Conservation (phyloP, 495 filamentous ascomycete genomes). For the Corynascus novoguineensis region DNA sequence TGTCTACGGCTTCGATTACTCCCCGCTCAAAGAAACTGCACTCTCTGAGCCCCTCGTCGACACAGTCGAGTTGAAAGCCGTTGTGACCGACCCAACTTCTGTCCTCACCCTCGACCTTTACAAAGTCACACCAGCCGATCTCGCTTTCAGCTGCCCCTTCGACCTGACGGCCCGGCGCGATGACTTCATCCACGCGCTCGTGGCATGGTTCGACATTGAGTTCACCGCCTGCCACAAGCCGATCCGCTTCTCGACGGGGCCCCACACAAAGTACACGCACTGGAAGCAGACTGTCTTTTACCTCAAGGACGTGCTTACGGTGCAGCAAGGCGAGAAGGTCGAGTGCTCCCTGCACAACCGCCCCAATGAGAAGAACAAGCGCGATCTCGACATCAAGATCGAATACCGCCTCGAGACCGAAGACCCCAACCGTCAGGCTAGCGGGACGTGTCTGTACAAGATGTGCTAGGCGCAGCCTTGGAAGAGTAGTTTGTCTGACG, state of each 20-base stretch:
- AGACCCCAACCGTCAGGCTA: constrained; percentile 60
- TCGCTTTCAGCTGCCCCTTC: constrained; percentile 61
- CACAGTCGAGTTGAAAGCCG: constrained; percentile 64
- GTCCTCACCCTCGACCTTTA: constrained; percentile 70
- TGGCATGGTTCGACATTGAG: constrained; percentile 98
- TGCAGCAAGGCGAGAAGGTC: constrained; percentile 71
- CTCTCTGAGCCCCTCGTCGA: constrained; percentile 68
- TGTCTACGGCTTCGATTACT: constrained; percentile 74
- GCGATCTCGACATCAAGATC: constrained; percentile 89
- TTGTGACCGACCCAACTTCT: constrained; percentile 65
- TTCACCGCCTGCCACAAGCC: constrained; percentile 92
- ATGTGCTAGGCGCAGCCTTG: constrained; percentile 56
- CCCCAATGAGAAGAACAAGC: constrained; percentile 89
- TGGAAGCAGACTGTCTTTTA: constrained; percentile 97
- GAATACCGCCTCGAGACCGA: constrained; percentile 72
- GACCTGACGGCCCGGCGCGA: constrained; percentile 65
- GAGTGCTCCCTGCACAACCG: constrained; percentile 68
- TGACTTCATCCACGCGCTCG: constrained; percentile 91
- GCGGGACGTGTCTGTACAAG: constrained; percentile 75
- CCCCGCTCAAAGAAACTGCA: constrained; percentile 63
- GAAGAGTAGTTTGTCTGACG: not conserved
- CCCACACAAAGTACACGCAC: constrained; percentile 87
- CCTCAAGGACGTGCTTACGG: constrained; percentile 74
- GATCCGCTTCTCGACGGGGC: constrained; percentile 77
- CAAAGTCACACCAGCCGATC: constrained; percentile 57